Percentiles rank a stretch among this genome's conserved stretches.
phyloP scores from a whole-genome alignment of 108 stramenopile genomes.

The Aurantiochytrium sp. region DNA sequence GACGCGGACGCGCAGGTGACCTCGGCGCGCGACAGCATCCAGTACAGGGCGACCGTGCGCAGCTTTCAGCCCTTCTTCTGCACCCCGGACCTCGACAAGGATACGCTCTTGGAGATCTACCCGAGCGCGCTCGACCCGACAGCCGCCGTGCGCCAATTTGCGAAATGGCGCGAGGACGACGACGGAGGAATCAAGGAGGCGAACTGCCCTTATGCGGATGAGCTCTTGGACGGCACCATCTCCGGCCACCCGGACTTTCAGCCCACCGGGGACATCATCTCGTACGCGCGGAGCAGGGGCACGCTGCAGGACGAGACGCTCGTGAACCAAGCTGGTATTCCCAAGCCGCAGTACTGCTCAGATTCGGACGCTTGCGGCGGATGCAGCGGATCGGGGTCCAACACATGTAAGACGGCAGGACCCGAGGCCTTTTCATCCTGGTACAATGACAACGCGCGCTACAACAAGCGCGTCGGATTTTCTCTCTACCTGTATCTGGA shows the following conservation, averaged over 20 bases:
- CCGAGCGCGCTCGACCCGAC: not conserved
- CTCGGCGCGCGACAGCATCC: not conserved
- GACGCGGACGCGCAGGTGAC: not conserved
- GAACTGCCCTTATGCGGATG: not conserved
- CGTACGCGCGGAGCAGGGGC: not conserved
- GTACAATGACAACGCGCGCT: not conserved
- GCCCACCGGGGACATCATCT: not conserved
- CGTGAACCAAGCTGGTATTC: not conserved
- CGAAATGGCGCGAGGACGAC: not conserved
- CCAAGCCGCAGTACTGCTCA: not conserved
- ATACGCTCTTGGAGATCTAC: not conserved
- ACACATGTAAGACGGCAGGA: not conserved
- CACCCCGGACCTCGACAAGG: not conserved
- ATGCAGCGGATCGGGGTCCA: too few relatives aligned
- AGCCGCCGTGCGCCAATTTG: not conserved
- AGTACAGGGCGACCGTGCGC: not conserved
- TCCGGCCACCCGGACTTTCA: not conserved
- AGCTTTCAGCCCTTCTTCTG: not conserved
- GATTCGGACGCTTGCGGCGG: not conserved
- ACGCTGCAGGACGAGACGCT: not conserved
- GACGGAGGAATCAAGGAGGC: not conserved
- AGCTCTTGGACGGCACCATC: not conserved
- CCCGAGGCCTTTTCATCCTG: not conserved
- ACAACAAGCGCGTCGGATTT: conserved; percentile 7
- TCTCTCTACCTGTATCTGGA: not conserved